Evolutionary conservation across 441 rosid species (phyloP).

Genomic region (Brassica balearica): DNA sequence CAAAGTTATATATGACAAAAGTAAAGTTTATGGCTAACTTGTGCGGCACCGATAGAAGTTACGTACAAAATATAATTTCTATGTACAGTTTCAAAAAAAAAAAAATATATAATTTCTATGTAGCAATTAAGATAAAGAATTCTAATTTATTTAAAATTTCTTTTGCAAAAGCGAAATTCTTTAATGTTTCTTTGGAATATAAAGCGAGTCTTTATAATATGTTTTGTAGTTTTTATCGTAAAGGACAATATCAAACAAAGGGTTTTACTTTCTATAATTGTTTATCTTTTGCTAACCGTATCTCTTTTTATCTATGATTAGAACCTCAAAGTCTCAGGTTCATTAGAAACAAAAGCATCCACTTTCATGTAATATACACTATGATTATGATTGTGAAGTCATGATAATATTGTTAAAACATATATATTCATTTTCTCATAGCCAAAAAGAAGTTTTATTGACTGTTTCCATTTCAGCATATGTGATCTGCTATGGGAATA

Average conservation of each 20-base stretch:
- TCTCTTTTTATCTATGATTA: conserved; percentile 39
- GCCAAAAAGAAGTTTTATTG: not conserved
- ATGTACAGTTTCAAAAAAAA: not conserved
- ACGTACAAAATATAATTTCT: conserved; percentile 51
- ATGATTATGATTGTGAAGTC: conserved; percentile 17
- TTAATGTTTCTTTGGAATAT: conserved; percentile 32
- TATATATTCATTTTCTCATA: not conserved
- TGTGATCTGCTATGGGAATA: not conserved
- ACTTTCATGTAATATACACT: conserved; percentile 2
- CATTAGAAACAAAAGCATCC: conserved; percentile 45
- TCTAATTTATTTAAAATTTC: conserved; percentile 19
- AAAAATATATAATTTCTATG: conserved; percentile 45
- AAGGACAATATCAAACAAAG: conserved; percentile 39
- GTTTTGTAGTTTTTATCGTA: conserved; percentile 18
- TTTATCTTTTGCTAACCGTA: conserved; percentile 21
- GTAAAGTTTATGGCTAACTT: conserved; percentile 43
- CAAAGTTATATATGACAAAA: conserved; percentile 7
- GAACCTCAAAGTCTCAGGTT: conserved; percentile 45
- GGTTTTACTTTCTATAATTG: conserved; percentile 24
- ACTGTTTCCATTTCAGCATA: not conserved
- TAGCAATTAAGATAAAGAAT: conserved; percentile 1
- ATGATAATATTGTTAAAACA: conserved; percentile 5
- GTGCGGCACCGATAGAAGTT: conserved; percentile 53
- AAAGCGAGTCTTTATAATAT: conserved; percentile 38
- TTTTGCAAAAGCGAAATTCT: conserved; percentile 40